A percentile compares a stretch with the other conserved stretches of the same genome.
Conservation (phyloP, 192 early-diverging fungal species). For the Linnemannia schmuckeri region DNA sequence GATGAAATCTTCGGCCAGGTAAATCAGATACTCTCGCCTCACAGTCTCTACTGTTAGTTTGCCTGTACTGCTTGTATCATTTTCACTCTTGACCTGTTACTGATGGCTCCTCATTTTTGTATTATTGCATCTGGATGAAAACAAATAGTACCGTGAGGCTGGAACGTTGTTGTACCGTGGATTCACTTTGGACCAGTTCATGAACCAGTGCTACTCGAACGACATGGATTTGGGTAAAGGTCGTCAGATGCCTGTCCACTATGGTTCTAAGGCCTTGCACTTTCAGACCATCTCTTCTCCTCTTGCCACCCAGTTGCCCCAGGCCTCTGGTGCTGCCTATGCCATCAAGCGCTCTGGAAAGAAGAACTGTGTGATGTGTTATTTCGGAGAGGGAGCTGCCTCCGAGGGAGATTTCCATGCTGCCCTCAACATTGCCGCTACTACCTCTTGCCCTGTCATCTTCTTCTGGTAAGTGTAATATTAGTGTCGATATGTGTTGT, state of each 20-base stretch:
- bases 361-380: conserved; percentile 89
- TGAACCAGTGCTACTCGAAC: conserved; percentile 98
- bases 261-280: conserved; percentile 84
- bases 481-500: background rate
- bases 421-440: conserved; percentile 97
- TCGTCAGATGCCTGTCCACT: conserved; percentile 99
- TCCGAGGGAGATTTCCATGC: conserved; percentile 99
- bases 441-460: conserved; percentile 89
- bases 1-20: conserved; percentile 97
- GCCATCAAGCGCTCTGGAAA: conserved; percentile 87
- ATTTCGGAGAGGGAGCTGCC: conserved; percentile 98
- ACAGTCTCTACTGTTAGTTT: background rate
- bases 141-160: conserved; percentile 91
- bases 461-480: conserved; percentile 84
- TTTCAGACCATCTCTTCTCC: conserved; percentile 99
- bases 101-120: background rate
- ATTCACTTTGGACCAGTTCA: conserved; percentile 92
- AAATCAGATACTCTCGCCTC: conserved; percentile 25
- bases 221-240: conserved; percentile 91
- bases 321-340: conserved; percentile 96
- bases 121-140: background rate
- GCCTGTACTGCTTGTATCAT: background rate
- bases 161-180: conserved; percentile 95
- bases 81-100: background rate
- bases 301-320: conserved; percentile 97